Evolutionary conservation across 2,329 filamentous ascomycete genomes (phyloP), one percentile per base, ranked within the genome.

Genomic region (Aschersonia sp.): DNA sequence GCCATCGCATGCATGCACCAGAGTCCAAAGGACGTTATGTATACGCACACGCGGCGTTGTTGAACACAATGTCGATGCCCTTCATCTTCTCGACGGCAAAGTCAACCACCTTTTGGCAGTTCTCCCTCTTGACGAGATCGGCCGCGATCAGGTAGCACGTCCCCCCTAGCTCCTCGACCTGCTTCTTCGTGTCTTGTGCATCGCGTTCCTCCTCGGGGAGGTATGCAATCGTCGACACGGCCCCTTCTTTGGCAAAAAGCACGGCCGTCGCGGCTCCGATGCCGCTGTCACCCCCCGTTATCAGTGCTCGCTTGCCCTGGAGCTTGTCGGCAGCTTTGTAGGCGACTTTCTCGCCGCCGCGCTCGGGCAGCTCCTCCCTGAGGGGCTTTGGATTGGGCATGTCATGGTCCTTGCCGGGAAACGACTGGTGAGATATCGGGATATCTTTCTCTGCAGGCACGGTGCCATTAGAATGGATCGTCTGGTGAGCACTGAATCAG

Each of bases 201-300:
- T 90, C 87, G 43, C 78, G 68, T 60, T 90, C 79, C 62, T 94
- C 87, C 35, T 84, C 76, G 0, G 82, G 79, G 0, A 88, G 71
- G 57, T 92, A 87, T 4, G 77, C 76, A 54, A 92, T 87, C 49
- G 84, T 70, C 46, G 75, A 78, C 52, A 85, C 78, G 11, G 84
- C 85, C 5, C 85, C 87, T 63, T 92, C 87, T 73, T 87, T 83
- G 40, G 85, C 85, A 56, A 83, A 92, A 0, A 92, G 70, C 12
- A 90, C 73, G 1, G 86, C 84, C 1, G 81, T 77, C 1, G 86
- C 77, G 82, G 49, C 44, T 4, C 49, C 49, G 22, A 50, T 50
- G 12, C 49, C 49, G 32, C 49, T 50, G 42, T 50, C 85, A 4
- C 86, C 86, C 12, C 85, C 85, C 0, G 86, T 90, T 57, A 92